phyloP scores from a whole-genome alignment of 2,329 filamentous ascomycete species.

The Monosporascus sp. region DNA sequence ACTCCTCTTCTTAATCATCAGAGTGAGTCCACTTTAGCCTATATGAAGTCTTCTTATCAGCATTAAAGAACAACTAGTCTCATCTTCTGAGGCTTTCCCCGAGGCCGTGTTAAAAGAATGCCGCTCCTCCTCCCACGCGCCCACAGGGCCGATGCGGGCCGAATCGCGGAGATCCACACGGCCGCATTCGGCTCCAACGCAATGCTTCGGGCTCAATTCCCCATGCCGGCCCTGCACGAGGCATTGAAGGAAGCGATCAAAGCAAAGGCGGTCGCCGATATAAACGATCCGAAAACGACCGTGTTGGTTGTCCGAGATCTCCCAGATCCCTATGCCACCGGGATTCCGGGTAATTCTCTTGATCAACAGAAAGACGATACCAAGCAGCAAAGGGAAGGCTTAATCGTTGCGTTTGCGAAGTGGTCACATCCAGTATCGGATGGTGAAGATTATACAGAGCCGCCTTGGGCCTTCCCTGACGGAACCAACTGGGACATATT shows the following conservation, averaged over 20 bases:
- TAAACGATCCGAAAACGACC: conserved; percentile 13
- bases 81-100: no score
- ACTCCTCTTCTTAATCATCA: no score
- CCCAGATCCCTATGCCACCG: background rate
- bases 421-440: conserved; percentile 15
- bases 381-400: background rate
- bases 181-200: conserved; percentile 17
- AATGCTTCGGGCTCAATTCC: conserved; percentile 22
- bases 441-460: conserved; percentile 13
- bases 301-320: conserved; percentile 16
- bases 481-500: conserved; percentile 15
- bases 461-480: conserved; percentile 19
- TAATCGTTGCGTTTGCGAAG: conserved; percentile 19
- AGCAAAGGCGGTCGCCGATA: conserved; percentile 18
- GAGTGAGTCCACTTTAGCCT: no score
- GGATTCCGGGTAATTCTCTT: background rate
- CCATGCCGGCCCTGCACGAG: conserved; percentile 9
- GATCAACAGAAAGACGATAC: background rate
- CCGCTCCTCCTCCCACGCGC: conserved; percentile 10
- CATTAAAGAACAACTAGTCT: no score
- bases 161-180: conserved; percentile 24
- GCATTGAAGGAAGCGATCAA: conserved; percentile 9
- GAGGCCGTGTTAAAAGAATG: background rate
- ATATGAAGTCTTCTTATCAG: no score
- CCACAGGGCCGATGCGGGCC: conserved; percentile 12